Conservation (phyloP, 768 basidiomycete genomes). For the Suillus hirtellus region DNA sequence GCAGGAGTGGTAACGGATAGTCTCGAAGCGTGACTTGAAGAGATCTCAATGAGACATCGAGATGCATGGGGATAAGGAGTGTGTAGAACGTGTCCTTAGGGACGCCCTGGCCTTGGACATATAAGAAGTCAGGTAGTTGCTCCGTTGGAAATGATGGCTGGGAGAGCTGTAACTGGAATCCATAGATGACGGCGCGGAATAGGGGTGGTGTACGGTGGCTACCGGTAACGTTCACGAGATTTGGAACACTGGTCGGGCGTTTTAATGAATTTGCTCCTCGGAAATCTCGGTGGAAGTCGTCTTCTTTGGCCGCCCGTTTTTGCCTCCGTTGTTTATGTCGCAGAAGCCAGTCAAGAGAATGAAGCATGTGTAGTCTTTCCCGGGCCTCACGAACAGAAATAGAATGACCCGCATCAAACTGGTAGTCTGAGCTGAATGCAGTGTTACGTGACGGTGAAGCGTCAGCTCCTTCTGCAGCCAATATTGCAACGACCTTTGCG, state of each 20-base stretch:
- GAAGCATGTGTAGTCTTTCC: slow-evolving; percentile 62
- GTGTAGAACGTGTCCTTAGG: slow-evolving; percentile 73
- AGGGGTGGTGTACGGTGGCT: slow-evolving; percentile 57
- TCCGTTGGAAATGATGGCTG: slow-evolving; percentile 59
- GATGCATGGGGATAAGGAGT: slow-evolving; percentile 79
- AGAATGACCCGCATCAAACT: slow-evolving; percentile 63
- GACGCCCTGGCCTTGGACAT: slow-evolving; percentile 65
- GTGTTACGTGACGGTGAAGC: slow-evolving; percentile 37
- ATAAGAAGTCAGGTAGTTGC: slow-evolving; percentile 61
- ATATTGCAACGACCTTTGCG: slow-evolving; percentile 73
- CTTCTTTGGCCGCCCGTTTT: slow-evolving; percentile 52
- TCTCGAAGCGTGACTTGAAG: slow-evolving; percentile 71
- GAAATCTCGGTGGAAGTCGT: slow-evolving; percentile 45
- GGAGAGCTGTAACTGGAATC: slow-evolving; percentile 55
- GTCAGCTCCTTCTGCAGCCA: slow-evolving; percentile 40
- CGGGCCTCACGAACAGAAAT: slow-evolving; percentile 74
- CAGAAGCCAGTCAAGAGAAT: slow-evolving; percentile 72
- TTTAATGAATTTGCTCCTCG: slow-evolving; percentile 37
- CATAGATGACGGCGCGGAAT: slow-evolving; percentile 61
- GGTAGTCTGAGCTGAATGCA: slow-evolving; percentile 49
- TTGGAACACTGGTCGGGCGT: slow-evolving; percentile 36
- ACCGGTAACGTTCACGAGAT: slow-evolving; percentile 44
- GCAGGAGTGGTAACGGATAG: slow-evolving; percentile 85
- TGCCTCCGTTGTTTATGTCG: slow-evolving; percentile 48
- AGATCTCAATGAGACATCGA: slow-evolving; percentile 66